Evolutionary conservation across 805 yeast species (phyloP).

Genomic region (Metschnikowia corniflorae): DNA sequence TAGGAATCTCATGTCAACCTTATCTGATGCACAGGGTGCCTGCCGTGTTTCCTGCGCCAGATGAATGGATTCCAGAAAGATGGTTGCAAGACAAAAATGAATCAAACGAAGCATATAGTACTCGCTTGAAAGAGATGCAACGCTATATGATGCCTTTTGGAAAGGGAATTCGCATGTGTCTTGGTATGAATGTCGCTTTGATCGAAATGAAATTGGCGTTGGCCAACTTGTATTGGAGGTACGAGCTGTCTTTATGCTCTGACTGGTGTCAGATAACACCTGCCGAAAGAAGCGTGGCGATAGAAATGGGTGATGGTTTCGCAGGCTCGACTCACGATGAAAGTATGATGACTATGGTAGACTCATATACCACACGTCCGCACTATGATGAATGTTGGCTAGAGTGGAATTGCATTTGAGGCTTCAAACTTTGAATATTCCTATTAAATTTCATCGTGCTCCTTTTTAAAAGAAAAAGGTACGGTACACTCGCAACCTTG

Average conservation of each 20-base stretch:
- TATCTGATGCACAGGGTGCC: slow-evolving; percentile 57
- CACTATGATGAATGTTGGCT: slow-evolving; percentile 51
- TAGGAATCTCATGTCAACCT: slow-evolving; percentile 61
- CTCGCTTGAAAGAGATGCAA: slow-evolving; percentile 44
- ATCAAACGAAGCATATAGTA: slow-evolving; percentile 24
- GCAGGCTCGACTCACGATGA: slow-evolving; percentile 30
- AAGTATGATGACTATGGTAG: slow-evolving; percentile 54
- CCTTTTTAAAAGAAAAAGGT: too few species aligned
- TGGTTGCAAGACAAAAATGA: slow-evolving; percentile 49
- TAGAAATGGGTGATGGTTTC: slow-evolving; percentile 16
- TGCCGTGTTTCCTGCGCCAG: slow-evolving; percentile 49
- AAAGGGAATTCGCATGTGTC: slow-evolving; percentile 69
- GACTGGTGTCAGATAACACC: slow-evolving; percentile 42
- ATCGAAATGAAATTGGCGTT: slow-evolving; percentile 60
- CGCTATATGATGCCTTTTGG: slow-evolving; percentile 66
- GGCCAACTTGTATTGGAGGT: slow-evolving; percentile 52
- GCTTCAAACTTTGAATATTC: too few species aligned
- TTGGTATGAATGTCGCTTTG: slow-evolving; percentile 66
- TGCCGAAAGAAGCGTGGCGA: slow-evolving; percentile 9
- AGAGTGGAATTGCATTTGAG: slow-evolving; percentile 26
- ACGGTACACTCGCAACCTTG: too few species aligned
- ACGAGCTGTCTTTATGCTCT: slow-evolving; percentile 32
- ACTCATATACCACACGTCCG: slow-evolving; percentile 53
- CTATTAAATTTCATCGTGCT: too few species aligned
- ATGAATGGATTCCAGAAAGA: slow-evolving; percentile 54